Conservation (phyloP, 805 yeast species). For the Wickerhamiella cacticola region DNA sequence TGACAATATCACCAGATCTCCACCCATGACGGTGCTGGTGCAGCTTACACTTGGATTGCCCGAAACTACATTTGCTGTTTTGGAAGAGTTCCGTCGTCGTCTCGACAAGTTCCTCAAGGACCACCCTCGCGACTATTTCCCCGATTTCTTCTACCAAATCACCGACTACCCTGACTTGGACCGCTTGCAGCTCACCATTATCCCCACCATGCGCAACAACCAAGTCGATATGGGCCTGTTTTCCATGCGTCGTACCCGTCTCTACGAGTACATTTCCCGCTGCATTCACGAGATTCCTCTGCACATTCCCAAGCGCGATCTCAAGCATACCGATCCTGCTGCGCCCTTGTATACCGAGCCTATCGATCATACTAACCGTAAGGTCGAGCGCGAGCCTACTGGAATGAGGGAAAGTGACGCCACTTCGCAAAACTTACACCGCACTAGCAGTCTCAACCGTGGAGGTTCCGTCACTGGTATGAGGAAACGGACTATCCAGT, state of each 20-base stretch:
- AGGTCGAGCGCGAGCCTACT: neutral
- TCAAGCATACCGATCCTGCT: constrained; percentile 26
- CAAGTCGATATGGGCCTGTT: constrained; percentile 26
- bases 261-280: constrained; percentile 25
- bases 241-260: constrained; percentile 25
- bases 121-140: constrained; percentile 30
- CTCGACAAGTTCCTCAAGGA: constrained; percentile 25
- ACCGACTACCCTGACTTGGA: constrained; percentile 29
- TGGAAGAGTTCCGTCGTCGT: constrained; percentile 25
- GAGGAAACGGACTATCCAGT: constrained; percentile 1
- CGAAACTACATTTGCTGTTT: constrained; percentile 29
- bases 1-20: constrained; percentile 31
- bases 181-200: constrained; percentile 24
- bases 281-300: constrained; percentile 29
- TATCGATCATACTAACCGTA: constrained; percentile 5
- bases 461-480: neutral
- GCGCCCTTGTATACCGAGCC: constrained; percentile 24
- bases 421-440: neutral
- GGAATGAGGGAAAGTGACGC: neutral
- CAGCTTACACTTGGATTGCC: constrained; percentile 28
- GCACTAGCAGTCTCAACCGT: neutral
- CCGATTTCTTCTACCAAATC: constrained; percentile 27
- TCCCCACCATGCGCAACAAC: constrained; percentile 26
- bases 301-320: constrained; percentile 28
- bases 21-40: constrained; percentile 22